Evolutionary conservation across 139 green algal genomes (phyloP).

Genomic region (Klebsormidium nitens): DNA sequence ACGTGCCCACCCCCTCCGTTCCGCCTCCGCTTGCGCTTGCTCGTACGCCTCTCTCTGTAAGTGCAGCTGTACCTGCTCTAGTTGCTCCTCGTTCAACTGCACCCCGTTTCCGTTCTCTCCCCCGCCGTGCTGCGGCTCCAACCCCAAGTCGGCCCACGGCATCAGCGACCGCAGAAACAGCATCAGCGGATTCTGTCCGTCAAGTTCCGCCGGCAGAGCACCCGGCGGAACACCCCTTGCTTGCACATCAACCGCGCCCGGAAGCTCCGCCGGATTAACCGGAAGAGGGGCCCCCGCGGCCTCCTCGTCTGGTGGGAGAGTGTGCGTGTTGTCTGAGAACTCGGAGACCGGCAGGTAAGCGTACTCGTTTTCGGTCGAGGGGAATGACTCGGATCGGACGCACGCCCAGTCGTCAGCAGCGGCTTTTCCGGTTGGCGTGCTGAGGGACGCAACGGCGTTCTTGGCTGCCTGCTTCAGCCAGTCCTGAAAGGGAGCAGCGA

Average conservation of each 20-base stretch:
- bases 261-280: background rate
- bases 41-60: too few relatives aligned
- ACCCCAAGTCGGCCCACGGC: conserved; percentile 17
- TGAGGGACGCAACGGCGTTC: too few relatives aligned
- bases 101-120: too few relatives aligned
- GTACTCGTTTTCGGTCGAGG: conserved; percentile 29
- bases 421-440: too few relatives aligned
- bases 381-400: conserved; percentile 42
- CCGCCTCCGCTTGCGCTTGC: too few relatives aligned
- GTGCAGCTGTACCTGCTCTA: too few relatives aligned
- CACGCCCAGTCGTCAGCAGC: conserved; percentile 45
- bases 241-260: background rate
- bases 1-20: too few relatives aligned
- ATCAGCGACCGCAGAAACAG: conserved; percentile 22
- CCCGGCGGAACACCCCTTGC: background rate
- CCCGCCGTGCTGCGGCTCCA: too few relatives aligned
- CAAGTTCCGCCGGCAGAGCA: background rate
- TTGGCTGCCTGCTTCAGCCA: conserved; percentile 50
- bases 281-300: background rate
- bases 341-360: conserved; percentile 70
- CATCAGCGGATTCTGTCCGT: conserved; percentile 10
- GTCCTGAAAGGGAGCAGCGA: too few relatives aligned
- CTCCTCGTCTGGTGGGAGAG: conserved; percentile 53
- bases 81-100: too few relatives aligned
- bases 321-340: conserved; percentile 65